Evolutionary conservation across 2,329 filamentous ascomycete species (phyloP).

Genomic region (Alternaria angustiovoidea): DNA sequence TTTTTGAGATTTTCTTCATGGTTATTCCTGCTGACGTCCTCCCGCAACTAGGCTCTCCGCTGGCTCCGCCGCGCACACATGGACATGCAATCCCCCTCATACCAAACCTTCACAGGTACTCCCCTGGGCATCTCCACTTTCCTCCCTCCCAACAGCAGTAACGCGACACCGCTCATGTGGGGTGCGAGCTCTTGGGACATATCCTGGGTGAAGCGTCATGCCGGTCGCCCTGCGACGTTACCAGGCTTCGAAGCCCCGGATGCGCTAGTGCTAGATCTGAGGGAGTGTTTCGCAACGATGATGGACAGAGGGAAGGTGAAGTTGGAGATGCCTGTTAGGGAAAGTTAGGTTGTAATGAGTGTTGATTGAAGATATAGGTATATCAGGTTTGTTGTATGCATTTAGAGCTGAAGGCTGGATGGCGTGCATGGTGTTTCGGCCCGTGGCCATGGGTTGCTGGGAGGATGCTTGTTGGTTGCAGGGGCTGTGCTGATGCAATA

Average conservation of each 20-base stretch:
- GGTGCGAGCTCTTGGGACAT: slow-evolving; percentile 49
- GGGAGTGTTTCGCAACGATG: slow-evolving; percentile 49
- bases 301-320: slow-evolving; percentile 19
- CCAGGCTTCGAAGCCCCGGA: slow-evolving; percentile 54
- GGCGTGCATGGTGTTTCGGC: slow-evolving; percentile 1
- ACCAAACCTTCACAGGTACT: slow-evolving; percentile 31
- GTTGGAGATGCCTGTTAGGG: slow-evolving; percentile 33
- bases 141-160: slow-evolving; percentile 22
- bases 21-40: not conserved
- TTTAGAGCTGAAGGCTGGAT: slow-evolving; percentile 6
- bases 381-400: slow-evolving; percentile 36
- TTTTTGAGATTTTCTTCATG: not conserved
- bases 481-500: not conserved
- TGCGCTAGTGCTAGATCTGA: slow-evolving; percentile 52
- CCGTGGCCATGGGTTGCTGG: not conserved
- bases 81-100: slow-evolving; percentile 26
- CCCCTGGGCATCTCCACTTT: slow-evolving; percentile 55
- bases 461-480: slow-evolving; percentile 8
- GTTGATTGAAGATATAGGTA: slow-evolving; percentile 47
- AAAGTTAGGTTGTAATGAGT: slow-evolving; percentile 35
- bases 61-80: slow-evolving; percentile 55
- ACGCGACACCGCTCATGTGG: slow-evolving; percentile 49
- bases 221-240: slow-evolving; percentile 38
- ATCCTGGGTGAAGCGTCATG: slow-evolving; percentile 49
- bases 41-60: slow-evolving; percentile 26